Evolutionary conservation across 768 basidiomycete species (phyloP), one percentile per base, ranked within the genome.

Genomic region (Mycena capillaripes): DNA sequence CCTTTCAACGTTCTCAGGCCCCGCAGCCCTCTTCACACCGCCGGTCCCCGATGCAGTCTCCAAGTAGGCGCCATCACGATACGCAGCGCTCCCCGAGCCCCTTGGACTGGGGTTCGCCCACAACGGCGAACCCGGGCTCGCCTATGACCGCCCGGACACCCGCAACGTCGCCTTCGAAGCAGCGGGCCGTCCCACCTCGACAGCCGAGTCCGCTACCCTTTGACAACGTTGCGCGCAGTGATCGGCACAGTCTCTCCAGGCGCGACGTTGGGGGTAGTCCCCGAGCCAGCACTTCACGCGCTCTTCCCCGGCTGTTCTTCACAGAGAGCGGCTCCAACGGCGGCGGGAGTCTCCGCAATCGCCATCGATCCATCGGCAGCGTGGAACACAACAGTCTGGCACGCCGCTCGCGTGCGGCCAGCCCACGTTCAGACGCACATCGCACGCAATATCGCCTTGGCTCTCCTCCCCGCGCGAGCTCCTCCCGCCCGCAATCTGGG

Each of bases 401-500:
- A 44, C 74, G 74, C 44, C 74, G 70, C 10, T 72, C 74, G 32
- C 70, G 67, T 27, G 70, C 74, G 46, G 57, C 74, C 1, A 71
- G 70, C 57, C 74, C 70, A 38, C 56, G 23, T 30, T 34, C 58
- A 3, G 66, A 62, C 17, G 38, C 56, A 11, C 44, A 55, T 25
- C 17, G 9, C 38, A 8, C 42, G 23, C 69, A 23, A 16, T 58
- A 55, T 21, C 62, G 53, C 16, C 67, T 71, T 46, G 8, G 62
- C 7, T 69, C 50, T 8, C 70, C 70, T 10, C 66, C 58, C 2
- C 67, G 17, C 25, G 42, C 66, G 17, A 10, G 50, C 53, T 32
- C 52, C 17, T 36, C 48, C 9, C 65, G 65, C 30, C 25, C 46
- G 34, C 68, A 27, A 8, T 38, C 69, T 3, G 36, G 57, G 4